Base-by-base conservation (phyloP, 164 flowering plant species). In the Magnolia sinica region DNA sequence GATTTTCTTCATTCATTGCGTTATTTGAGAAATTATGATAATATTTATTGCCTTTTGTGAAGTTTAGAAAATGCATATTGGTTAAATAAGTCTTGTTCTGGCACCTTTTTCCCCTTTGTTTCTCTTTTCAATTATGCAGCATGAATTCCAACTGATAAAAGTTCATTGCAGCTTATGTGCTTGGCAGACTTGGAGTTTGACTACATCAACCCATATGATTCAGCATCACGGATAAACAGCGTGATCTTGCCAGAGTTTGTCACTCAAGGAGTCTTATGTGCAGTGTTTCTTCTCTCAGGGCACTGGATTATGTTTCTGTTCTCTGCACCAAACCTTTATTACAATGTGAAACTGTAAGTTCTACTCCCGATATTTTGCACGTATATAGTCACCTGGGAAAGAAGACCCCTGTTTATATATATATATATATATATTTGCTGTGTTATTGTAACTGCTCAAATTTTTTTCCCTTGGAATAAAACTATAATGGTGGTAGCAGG, bases 151-250 rank as follows among this genome's bases (percentile, higher is more conserved):
- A 73, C 58, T 18, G 14, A 64, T 76, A 7, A 37, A 50, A 61
- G 68, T 83, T 71, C 73, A 13, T 75, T 92, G 87, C 98, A 96
- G 99, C 93, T 96, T 10, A 91, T 94, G 94, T 91, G 94, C 87
- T 89, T 96, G 84, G 93, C 97, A 1, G 98, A 96, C 84, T 86
- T 96, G 68, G 99, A 96, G 82, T 94, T 89, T 80, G 99, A 96
- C 82, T 92, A 96, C 77, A 92, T 92, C 79, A 96, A 96, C 75
- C 98, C 99, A 18, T 96, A 92, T 77, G 99, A 96, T 75, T 90
- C 95, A n/a, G 88, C 99, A 50, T 77, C 86, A 23, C 87, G 94
- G 74, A 91, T 96, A 79, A 96, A 96, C 85, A 81, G 74, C 67
- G 91, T 90, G 50, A 76, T 94, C 59, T 20, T 94, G 78, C 98